Percentiles rank a stretch among this genome's conserved stretches.
phyloP scores from a whole-genome alignment of 306 rosid species.

The Leucaena leucocephala region DNA sequence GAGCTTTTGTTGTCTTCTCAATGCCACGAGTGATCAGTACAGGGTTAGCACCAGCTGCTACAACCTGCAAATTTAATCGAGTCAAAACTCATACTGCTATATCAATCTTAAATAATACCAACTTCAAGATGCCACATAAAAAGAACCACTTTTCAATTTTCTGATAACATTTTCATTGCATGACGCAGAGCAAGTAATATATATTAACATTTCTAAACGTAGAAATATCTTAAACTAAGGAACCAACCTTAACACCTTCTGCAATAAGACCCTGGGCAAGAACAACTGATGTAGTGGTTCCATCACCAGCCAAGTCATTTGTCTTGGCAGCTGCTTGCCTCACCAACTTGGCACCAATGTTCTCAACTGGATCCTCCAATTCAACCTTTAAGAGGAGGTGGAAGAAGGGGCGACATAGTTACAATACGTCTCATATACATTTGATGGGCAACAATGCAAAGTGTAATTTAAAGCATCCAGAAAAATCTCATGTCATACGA shows the following conservation, averaged over 20 bases:
- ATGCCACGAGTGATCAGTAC: conserved; percentile 96
- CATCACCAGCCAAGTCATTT: conserved; percentile 98
- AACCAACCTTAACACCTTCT: conserved; percentile 87
- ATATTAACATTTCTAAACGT: background rate
- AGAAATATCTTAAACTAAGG: background rate
- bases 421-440: background rate
- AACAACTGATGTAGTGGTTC: conserved; percentile 97
- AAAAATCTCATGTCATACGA: background rate
- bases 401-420: background rate
- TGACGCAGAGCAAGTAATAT: background rate
- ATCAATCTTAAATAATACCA: background rate
- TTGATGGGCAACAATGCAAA: background rate
- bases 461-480: background rate
- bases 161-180: background rate
- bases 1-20: conserved; percentile 86
- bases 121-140: background rate
- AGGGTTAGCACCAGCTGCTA: conserved; percentile 99
- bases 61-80: conserved; percentile 59
- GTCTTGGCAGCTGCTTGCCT: conserved; percentile 99
- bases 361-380: conserved; percentile 99
- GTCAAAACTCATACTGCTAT: background rate
- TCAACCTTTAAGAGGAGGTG: conserved; percentile 61
- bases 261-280: conserved; percentile 98
- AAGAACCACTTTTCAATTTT: background rate
- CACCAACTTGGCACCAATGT: conserved; percentile 97